Evolutionary conservation across 176 grass and related monocot genomes (phyloP), one percentile per base, ranked within the genome.

Genomic region (Oryza australiensis): DNA sequence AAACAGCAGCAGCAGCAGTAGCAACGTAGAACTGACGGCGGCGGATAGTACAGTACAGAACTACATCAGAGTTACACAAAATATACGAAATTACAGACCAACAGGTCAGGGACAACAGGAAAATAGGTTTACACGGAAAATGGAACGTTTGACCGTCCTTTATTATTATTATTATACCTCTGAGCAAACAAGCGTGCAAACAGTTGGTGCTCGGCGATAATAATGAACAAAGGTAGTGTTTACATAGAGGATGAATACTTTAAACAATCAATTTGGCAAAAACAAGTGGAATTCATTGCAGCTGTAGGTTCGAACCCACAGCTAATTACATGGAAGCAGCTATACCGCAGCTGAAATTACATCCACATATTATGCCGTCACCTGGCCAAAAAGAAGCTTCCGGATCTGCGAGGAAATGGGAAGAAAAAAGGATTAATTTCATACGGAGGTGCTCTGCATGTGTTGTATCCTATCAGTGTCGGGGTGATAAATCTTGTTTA

Each of bases 171-270:
- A 73, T 87, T 83, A 83, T 83, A 87, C 68, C 74, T 90, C 75
- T 13, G 80, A 80, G 84, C 84, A 65, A 90, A 87, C 69, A 70
- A 70, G 41, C 66, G 53, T 80, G 15, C 84, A 87, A 53, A 51
- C 7, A 80, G 74, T 80, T 34, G 53, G 24, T 79, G 88, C 84
- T 75, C 80, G 0, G 49, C 70, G 64, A 83, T 69, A 83, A 80
- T 83, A 90, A 90, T 90, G 70, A 87, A 90, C 80, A 86, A 87
- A 90, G 29, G 80, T 83, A 83, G 70, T 90, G 77, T 79, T 77
- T 80, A 83, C 80, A 90, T 83, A 83, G 63, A 49, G 23, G 80
- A 83, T 82, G 80, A 83, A 87, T 75, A 90, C 75, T 86, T 80
- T 75, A 80, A 90, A 83, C 64, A 87, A 87, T 87, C 75, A 63